These are phyloP conservation scores for Neurospora tetraspora DNA, from an alignment of 495 filamentous ascomycete species.

Conservation along the genomic window DNA sequence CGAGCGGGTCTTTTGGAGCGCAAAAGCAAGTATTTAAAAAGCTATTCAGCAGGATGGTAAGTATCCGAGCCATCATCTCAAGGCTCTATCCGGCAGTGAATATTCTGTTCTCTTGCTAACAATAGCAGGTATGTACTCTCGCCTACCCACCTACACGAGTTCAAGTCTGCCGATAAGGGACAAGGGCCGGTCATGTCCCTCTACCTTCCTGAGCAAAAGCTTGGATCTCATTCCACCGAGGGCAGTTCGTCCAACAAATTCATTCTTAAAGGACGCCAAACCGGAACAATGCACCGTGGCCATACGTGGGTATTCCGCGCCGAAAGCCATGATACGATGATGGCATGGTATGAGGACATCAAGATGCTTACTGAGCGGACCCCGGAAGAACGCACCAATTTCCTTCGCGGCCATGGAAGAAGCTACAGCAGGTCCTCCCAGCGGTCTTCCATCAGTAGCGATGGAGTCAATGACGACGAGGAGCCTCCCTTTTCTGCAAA, in stretches of 20 bases:
- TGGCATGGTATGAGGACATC: conserved; percentile 93
- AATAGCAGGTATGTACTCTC: conserved; percentile 82
- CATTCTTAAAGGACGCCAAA: conserved; percentile 91
- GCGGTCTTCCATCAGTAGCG: conserved; percentile 58
- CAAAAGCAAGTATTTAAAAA: conserved; percentile 98
- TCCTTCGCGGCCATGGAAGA: conserved; percentile 67
- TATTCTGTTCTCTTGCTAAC: conserved; percentile 21
- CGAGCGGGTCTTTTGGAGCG: conserved; percentile 85
- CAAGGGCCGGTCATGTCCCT: conserved; percentile 84
- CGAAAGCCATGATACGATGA: conserved; percentile 92
- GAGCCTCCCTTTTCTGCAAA: conserved; percentile 60
- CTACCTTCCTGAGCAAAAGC: conserved; percentile 86
- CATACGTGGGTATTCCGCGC: conserved; percentile 98
- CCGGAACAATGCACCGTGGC: conserved; percentile 83
- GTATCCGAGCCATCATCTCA: conserved; percentile 16
- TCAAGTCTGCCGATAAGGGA: conserved; percentile 72
- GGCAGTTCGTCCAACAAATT: conserved; percentile 94
- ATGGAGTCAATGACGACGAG: conserved; percentile 75
- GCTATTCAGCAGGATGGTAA: conserved; percentile 93
- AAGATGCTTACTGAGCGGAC: conserved; percentile 75
- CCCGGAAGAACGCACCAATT: conserved; percentile 81
- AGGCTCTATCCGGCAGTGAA: background rate
- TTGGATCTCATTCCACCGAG: conserved; percentile 81
- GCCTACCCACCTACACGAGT: conserved; percentile 94
- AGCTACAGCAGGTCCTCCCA: conserved; percentile 62